Conservation (phyloP, 192 early-diverging fungal genomes). For the Coemansia guatemalensis region DNA sequence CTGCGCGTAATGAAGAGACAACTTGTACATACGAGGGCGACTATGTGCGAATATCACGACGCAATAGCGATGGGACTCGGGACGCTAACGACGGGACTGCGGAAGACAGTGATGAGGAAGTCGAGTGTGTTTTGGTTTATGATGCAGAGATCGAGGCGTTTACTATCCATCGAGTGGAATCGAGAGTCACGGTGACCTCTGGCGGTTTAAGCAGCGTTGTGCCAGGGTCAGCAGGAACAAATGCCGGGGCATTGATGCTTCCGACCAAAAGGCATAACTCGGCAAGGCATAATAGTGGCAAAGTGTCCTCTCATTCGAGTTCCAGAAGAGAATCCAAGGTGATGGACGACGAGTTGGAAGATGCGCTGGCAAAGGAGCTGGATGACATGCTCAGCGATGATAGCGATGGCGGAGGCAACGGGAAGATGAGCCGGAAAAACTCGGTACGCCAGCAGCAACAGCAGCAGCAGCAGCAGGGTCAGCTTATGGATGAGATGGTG, state of each 20-base stretch:
- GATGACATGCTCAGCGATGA: conserved; percentile 44
- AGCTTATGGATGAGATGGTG: conserved; percentile 27
- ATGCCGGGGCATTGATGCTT: conserved; percentile 20
- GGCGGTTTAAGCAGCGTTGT: conserved; percentile 13
- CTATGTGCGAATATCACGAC: conserved; percentile 16
- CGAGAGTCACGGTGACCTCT: conserved; percentile 15
- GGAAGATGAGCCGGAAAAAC: conserved; percentile 2
- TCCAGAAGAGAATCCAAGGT: conserved; percentile 8
- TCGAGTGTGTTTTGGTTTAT: conserved; percentile 45
- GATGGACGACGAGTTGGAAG: conserved; percentile 35
- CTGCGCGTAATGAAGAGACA: conserved; percentile 30
- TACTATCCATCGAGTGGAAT: conserved; percentile 36
- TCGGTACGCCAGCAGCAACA: conserved; percentile 2
- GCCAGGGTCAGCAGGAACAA: conserved; percentile 1
- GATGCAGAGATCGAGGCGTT: conserved; percentile 42
- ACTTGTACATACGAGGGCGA: conserved; percentile 49
- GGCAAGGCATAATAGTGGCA: background rate
- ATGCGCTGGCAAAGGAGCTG: conserved; percentile 46
- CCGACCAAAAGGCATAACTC: conserved; percentile 29
- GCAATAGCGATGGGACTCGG: background rate
- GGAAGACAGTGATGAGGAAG: conserved; percentile 16
- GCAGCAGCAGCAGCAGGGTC: conserved; percentile 23
- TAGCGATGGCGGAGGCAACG: conserved; percentile 20
- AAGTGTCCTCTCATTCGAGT: too few species aligned
- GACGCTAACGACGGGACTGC: background rate